phyloP scores from a whole-genome alignment of 169 alveolate genomes.

The Cryptosporidium bovis region DNA sequence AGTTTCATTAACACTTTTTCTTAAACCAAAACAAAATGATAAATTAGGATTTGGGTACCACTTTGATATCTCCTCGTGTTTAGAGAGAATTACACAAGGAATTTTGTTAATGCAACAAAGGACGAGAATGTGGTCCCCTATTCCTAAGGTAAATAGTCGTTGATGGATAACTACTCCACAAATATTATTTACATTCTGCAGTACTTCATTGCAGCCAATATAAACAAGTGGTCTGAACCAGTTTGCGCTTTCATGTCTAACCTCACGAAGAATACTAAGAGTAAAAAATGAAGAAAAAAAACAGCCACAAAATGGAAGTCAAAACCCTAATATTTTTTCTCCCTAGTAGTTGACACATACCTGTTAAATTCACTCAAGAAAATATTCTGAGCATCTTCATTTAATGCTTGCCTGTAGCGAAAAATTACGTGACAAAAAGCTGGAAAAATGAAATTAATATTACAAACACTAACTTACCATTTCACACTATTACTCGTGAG shows the following conservation, averaged over 20 bases:
- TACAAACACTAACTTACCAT: conserved; percentile 36
- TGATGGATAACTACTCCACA: conserved; percentile 40
- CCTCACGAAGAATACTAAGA: conserved; percentile 17
- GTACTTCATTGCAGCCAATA: conserved; percentile 42
- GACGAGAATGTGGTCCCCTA: conserved; percentile 33
- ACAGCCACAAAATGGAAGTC: not conserved
- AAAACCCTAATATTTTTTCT: too few relatives aligned
- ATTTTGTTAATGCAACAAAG: conserved; percentile 18
- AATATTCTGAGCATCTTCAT: conserved; percentile 7
- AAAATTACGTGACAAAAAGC: not conserved
- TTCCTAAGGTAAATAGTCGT: conserved; percentile 16
- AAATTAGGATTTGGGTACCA: conserved; percentile 2
- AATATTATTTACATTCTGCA: conserved; percentile 7
- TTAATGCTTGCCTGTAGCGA: conserved; percentile 36
- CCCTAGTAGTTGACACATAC: conserved; percentile 22
- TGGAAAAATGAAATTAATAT: not conserved
- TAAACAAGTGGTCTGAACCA: conserved; percentile 45
- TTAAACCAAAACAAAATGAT: conserved; percentile 48
- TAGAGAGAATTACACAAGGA: conserved; percentile 48
- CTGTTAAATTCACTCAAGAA: conserved; percentile 30
- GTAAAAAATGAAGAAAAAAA: not conserved
- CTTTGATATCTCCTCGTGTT: conserved; percentile 9
- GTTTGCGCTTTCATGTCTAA: conserved; percentile 7
- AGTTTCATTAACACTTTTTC: conserved; percentile 6
- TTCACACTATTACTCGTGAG: conserved; percentile 13